phyloP scores from a whole-genome alignment of 148 eudicot species.

The Vaccinium myrtillus region DNA sequence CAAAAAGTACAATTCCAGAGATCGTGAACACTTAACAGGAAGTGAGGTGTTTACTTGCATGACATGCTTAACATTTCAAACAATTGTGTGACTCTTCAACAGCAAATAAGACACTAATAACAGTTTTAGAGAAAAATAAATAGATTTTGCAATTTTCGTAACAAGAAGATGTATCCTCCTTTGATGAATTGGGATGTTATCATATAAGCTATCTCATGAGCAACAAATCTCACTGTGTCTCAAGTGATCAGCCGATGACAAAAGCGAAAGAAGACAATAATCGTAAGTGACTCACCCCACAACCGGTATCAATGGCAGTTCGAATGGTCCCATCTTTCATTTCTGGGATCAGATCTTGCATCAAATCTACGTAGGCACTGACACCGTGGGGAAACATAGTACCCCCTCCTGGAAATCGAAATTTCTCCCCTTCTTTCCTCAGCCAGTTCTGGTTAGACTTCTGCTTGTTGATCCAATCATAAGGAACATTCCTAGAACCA shows the following conservation, averaged over 20 bases:
- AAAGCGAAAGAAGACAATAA: background rate
- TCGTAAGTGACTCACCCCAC: conserved; percentile 64
- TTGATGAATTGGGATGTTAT: background rate
- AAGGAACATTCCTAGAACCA: conserved; percentile 74
- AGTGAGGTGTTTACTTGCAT: background rate
- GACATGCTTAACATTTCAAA: background rate
- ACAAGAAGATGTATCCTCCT: background rate
- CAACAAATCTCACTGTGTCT: background rate
- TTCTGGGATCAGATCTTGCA: conserved; percentile 71
- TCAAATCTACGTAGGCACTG: conserved; percentile 65
- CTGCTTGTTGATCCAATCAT: conserved; percentile 85
- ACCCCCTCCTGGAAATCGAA: conserved; percentile 90
- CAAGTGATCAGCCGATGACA: background rate
- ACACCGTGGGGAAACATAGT: conserved; percentile 94
- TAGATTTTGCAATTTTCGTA: background rate
- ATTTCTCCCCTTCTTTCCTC: conserved; percentile 84
- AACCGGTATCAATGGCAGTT: conserved; percentile 92
- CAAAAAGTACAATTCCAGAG: background rate
- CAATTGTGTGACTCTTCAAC: background rate
- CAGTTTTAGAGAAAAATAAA: background rate
- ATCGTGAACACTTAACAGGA: background rate
- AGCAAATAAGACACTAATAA: background rate
- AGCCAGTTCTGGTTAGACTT: conserved; percentile 94
- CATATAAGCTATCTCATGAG: background rate
- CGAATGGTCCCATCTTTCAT: conserved; percentile 78